phyloP scores from a whole-genome alignment of 1,284 basidiomycete genomes.

The Clitocybe nebularis region DNA sequence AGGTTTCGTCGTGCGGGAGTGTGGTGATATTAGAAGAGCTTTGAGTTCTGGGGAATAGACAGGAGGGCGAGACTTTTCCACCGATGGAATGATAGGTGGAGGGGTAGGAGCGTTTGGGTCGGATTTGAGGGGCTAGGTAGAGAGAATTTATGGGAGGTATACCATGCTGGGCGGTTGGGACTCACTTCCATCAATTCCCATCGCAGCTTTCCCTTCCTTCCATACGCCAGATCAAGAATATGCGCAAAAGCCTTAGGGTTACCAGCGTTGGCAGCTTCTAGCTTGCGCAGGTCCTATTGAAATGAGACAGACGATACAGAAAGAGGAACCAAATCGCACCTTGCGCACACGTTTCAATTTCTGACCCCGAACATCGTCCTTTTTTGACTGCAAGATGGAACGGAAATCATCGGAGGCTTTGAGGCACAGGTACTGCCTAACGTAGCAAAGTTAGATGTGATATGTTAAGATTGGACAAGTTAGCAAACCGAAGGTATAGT shows the following conservation, averaged over 20 bases:
- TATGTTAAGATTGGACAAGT: not conserved
- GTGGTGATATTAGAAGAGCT: slow-evolving; percentile 53
- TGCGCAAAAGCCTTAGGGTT: slow-evolving; percentile 49
- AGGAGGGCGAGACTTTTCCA: slow-evolving; percentile 57
- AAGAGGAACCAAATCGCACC: slow-evolving; percentile 28
- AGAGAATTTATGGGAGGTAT: slow-evolving; percentile 6
- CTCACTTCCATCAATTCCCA: slow-evolving; percentile 62
- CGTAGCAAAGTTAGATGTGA: slow-evolving; percentile 13
- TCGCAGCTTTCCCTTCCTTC: slow-evolving; percentile 64
- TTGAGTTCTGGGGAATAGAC: slow-evolving; percentile 56
- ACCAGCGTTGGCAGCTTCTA: slow-evolving; percentile 57
- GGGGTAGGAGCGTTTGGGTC: slow-evolving; percentile 38
- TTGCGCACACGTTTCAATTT: slow-evolving; percentile 50
- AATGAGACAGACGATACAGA: slow-evolving; percentile 1
- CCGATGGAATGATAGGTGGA: slow-evolving; percentile 45
- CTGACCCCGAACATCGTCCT: slow-evolving; percentile 25
- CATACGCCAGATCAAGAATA: slow-evolving; percentile 76
- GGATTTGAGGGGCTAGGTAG: slow-evolving; percentile 47
- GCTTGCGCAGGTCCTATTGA: slow-evolving; percentile 49
- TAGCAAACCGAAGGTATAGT: slow-evolving; percentile 52
- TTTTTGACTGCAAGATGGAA: slow-evolving; percentile 28
- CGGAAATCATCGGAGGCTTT: slow-evolving; percentile 59
- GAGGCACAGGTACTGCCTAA: slow-evolving; percentile 63
- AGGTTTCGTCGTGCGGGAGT: slow-evolving; percentile 45
- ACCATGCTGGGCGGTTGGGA: slow-evolving; percentile 5